Base-by-base conservation (phyloP, 306 rosid genomes). In the Castanea mollissima region DNA sequence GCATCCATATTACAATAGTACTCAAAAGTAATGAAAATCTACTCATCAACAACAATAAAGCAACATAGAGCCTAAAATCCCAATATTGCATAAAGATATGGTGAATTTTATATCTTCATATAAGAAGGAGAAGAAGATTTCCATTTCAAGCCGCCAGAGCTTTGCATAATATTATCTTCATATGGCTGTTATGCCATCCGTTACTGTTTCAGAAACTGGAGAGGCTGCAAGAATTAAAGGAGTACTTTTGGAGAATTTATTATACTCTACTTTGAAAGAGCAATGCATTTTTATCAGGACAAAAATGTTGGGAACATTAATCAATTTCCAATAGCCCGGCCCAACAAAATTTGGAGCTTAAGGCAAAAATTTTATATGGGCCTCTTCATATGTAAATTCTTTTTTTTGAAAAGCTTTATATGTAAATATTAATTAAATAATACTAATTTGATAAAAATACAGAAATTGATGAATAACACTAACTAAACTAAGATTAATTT, bases 71-170 rank as follows among this genome's bases (percentile, higher is more conserved):
- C 55, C 57, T 21, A 12, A 12, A 19, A 10, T 20, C 29, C 72
- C 54, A 32, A 38, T 41, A 34, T 74, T 64, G 64, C 19, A n/a
- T 5, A 56, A 72, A 4, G 9, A 64, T 32, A 46, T 13, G 69
- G 35, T 34, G 54, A 49, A 49, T 49, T 49, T 16, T 13, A 3
- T 49, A 12, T 49, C 54, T 49, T 12, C 16, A 12, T 49, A 12
- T 49, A 12, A 71, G 64, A 74, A 60, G 6, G n/a, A 69, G 55
- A 71, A 20, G 58, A 70, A 74, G 23, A 56, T 67, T 63, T 3
- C 41, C 38, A 63, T 63, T 67, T 82, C 52, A 85, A 71, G 67
- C 80, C 63, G 55, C 78, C 65, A 41, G 25, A 41, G 54, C 34
- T 60, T 52, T 65, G 51, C 71, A 65, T 7, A 68, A 41, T 62